Base-by-base conservation (phyloP, 371 early-diverging fungal species). In the Capillidium heterosporum region DNA sequence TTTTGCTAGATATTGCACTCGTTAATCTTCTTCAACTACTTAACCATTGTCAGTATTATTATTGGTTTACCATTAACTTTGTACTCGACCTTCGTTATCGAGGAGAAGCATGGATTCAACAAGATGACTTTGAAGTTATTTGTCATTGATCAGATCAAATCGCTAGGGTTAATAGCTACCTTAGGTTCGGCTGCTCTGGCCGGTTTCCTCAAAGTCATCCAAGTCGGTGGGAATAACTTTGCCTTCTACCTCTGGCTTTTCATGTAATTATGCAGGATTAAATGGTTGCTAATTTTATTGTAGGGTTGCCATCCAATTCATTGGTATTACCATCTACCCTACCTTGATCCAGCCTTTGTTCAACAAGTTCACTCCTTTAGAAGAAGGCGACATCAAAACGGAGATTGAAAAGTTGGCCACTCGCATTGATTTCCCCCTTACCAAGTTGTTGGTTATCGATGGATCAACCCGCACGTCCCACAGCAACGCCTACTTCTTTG, bases 401-500 rank as follows among this genome's bases (percentile, higher is more conserved):
- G 78, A 78, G 57, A 96, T 99, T 59, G 83, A 89, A 61, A 81
- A 69, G 0, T 69, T 99, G 48, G 95, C 96, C 2, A 69, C 75
- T 28, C 78, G 87, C 19, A 78, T 96, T 67, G 68, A 78, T 1
- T 98, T 98, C 69, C 92, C 95, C n/a, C 74, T 95, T 41, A 89
- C 78, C 59, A 92, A 96, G 67, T 74, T 99, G 23, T 92, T 87
- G 59, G 84, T 93, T 19, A 88, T 98, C 68, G 98, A 99, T 67
- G 97, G 96, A 24, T 87, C 87, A 65, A 92, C 83, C 67, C 84
- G 98, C 35, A 85, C 87, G 1, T 69, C 84, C 19, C 98, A 99
- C 67, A 89, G 89, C 42, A 98, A 99, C 69, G 99, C 99, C 1
- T 99, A 96, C 70, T 95, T 99, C 66, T 89, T 84, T 59, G 95